A percentile compares a stretch with the other conserved stretches of the same genome.
Evolutionary conservation across 2,329 filamentous ascomycete species (phyloP).

Genomic region (Cryphonectria radicalis): DNA sequence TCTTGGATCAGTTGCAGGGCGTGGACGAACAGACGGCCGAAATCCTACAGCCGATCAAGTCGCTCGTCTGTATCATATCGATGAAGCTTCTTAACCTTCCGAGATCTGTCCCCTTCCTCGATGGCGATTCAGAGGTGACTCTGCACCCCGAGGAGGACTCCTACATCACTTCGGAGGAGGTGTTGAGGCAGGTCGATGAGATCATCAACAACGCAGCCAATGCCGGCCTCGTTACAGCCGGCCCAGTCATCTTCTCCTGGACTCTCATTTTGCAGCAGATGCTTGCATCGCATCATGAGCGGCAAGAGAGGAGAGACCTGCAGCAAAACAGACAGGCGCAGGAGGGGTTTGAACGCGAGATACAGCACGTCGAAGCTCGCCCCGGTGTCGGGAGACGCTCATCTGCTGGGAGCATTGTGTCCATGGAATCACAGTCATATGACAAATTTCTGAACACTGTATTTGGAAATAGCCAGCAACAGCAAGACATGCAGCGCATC

Average conservation of each 20-base stretch:
- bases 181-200: constrained; percentile 74
- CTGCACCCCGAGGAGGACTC: constrained; percentile 50
- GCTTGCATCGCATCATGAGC: constrained; percentile 63
- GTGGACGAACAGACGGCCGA: constrained; percentile 54
- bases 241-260: constrained; percentile 81
- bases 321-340: constrained; percentile 62
- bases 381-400: constrained; percentile 54
- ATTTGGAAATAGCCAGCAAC: constrained; percentile 46
- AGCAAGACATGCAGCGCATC: constrained; percentile 56
- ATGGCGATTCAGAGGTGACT: constrained; percentile 47
- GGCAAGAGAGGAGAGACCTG: constrained; percentile 64
- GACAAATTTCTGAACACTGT: constrained; percentile 56
- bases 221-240: constrained; percentile 63
- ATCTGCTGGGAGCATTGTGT: constrained; percentile 65
- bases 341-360: constrained; percentile 59
- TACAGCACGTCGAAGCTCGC: constrained; percentile 39
- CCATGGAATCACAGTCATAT: constrained; percentile 63
- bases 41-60: constrained; percentile 68
- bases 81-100: constrained; percentile 72
- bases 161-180: constrained; percentile 72
- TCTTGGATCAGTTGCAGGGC: constrained; percentile 67
- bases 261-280: constrained; percentile 74
- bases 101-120: constrained; percentile 59
- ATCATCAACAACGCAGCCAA: constrained; percentile 67
- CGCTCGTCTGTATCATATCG: constrained; percentile 71